Conservation (phyloP, 192 early-diverging fungal species). For the Coemansia erecta region DNA sequence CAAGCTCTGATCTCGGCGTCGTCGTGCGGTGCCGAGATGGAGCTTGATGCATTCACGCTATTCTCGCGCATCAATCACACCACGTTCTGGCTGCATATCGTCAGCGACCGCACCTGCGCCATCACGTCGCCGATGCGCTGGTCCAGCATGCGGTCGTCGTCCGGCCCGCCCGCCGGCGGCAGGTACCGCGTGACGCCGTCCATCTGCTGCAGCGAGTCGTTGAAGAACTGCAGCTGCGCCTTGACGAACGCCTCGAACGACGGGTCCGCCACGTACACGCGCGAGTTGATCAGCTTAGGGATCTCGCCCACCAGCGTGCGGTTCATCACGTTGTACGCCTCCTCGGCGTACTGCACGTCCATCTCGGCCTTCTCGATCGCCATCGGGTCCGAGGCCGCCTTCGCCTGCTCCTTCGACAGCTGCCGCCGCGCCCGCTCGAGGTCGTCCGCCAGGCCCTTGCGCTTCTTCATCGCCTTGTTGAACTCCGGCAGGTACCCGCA, state of each 20-base stretch:
- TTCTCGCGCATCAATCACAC: no score
- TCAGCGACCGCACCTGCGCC: slow-evolving; percentile 83
- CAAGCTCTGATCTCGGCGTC: no score
- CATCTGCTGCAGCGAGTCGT: slow-evolving; percentile 74
- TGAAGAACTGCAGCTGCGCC: slow-evolving; percentile 88
- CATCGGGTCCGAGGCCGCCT: slow-evolving; percentile 69
- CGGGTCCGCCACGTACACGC: slow-evolving; percentile 90
- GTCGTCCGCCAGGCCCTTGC: slow-evolving; percentile 85
- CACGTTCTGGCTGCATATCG: slow-evolving; percentile 78
- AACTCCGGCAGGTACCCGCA: slow-evolving; percentile 88
- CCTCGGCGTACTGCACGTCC: slow-evolving; percentile 70
- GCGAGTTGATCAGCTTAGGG: slow-evolving; percentile 83
- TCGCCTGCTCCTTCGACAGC: slow-evolving; percentile 80
- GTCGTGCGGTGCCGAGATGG: no score
- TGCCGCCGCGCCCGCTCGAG: slow-evolving; percentile 75
- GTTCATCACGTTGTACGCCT: slow-evolving; percentile 82
- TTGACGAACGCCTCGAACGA: slow-evolving; percentile 96
- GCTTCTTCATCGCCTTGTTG: slow-evolving; percentile 87
- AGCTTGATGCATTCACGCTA: no score
- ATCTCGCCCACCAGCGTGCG: slow-evolving; percentile 77
- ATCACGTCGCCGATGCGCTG: slow-evolving; percentile 77
- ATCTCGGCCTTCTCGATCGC: slow-evolving; percentile 71
- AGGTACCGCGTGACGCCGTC: slow-evolving; percentile 63
- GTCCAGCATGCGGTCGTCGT: slow-evolving; percentile 58
- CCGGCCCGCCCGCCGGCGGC: slow-evolving; percentile 58